Conservation (phyloP, 2,329 filamentous ascomycete genomes). For the Dissoconium aciculare region DNA sequence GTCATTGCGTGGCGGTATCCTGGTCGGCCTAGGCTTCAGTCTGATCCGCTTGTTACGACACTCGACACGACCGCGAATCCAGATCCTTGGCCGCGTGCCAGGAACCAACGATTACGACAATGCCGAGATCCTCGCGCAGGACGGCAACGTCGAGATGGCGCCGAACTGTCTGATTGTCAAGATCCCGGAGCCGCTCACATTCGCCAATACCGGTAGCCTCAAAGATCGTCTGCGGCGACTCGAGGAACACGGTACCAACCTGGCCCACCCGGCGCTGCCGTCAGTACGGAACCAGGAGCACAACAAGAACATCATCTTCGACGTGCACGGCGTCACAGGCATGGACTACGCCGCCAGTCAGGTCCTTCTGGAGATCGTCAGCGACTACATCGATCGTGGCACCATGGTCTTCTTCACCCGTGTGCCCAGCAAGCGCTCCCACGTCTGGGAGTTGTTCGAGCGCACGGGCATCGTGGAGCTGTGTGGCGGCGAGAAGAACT, state of each 20-base stretch:
- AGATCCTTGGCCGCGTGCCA: constrained; percentile 81
- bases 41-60: constrained; percentile 81
- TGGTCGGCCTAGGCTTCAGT: constrained; percentile 81
- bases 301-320: constrained; percentile 88
- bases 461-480: constrained; percentile 72
- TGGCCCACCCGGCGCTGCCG: constrained; percentile 76
- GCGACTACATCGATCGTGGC: constrained; percentile 58
- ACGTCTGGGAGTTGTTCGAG: constrained; percentile 58
- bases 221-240: constrained; percentile 70
- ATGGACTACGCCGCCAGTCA: constrained; percentile 89
- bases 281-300: constrained; percentile 61
- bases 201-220: constrained; percentile 83
- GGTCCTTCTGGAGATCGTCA: constrained; percentile 79
- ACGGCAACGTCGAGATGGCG: constrained; percentile 55
- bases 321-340: constrained; percentile 91
- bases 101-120: constrained; percentile 71
- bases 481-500: constrained; percentile 62
- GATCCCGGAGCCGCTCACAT: constrained; percentile 90
- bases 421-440: constrained; percentile 32
- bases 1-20: constrained; percentile 84
- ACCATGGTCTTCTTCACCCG: constrained; percentile 64
- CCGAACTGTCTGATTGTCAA: constrained; percentile 92
- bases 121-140: constrained; percentile 42
- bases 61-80: constrained; percentile 80
- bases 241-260: constrained; percentile 76